Evolutionary conservation across 2,329 filamentous ascomycete genomes (phyloP).

Genomic region (Bipolaris oryzae): DNA sequence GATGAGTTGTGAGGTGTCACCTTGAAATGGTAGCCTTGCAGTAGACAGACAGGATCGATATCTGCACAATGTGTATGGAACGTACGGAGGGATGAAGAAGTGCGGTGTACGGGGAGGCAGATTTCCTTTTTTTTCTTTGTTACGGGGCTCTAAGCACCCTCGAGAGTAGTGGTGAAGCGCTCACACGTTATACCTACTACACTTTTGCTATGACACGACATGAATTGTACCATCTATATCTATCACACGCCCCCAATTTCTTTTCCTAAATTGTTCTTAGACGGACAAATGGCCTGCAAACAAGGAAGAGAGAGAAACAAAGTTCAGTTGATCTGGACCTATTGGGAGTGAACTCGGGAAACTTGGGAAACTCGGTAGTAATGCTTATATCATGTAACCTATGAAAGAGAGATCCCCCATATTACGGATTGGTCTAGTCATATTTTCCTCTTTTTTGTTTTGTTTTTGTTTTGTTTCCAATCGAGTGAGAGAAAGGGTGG

Average conservation of each 20-base stretch:
- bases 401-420: not conserved
- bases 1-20: constrained; percentile 56
- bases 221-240: constrained; percentile 5
- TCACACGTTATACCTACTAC: not conserved
- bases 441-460: not conserved
- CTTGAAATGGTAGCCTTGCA: not conserved
- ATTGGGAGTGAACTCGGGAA: not conserved
- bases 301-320: not conserved
- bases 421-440: not conserved
- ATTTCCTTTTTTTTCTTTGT: too few relatives aligned
- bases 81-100: not conserved
- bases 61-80: not conserved
- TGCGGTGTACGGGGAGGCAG: not conserved
- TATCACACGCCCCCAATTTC: not conserved
- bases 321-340: not conserved
- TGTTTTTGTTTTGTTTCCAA: not conserved
- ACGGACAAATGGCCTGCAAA: not conserved
- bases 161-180: not conserved
- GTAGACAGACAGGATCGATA: not conserved
- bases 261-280: not conserved
- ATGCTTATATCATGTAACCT: not conserved
- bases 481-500: too few relatives aligned
- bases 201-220: constrained; percentile 13
- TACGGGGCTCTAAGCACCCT: not conserved
- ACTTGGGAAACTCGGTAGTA: not conserved